Percentiles rank a stretch among this genome's conserved stretches.
These are phyloP conservation scores for Megacollybia marginata DNA, from an alignment of 768 basidiomycete genomes.

Conservation along the genomic window DNA sequence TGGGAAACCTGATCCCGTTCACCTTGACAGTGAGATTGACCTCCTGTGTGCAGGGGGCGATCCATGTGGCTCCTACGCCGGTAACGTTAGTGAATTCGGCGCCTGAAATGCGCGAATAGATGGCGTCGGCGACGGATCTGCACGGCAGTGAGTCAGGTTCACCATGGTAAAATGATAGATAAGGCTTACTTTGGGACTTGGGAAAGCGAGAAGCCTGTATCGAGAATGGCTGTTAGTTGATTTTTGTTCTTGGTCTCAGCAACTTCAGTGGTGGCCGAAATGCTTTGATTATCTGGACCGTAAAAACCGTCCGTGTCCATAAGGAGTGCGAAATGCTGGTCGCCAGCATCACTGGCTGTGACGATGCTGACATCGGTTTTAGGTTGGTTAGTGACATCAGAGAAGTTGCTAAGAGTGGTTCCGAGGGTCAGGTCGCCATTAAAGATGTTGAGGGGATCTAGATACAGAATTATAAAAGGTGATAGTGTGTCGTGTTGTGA, in stretches of 20 bases:
- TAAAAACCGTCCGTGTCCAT: conserved; percentile 57
- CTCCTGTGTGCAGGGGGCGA: conserved; percentile 54
- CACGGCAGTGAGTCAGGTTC: conserved; percentile 5
- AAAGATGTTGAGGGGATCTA: conserved; percentile 42
- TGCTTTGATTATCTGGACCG: conserved; percentile 49
- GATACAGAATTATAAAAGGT: background rate
- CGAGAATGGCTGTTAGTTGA: conserved; percentile 55
- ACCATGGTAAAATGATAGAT: conserved; percentile 1
- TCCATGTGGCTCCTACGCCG: conserved; percentile 43
- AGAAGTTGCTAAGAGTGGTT: conserved; percentile 43
- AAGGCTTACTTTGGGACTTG: conserved; percentile 45
- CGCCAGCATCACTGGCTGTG: conserved; percentile 19
- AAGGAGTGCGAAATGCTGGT: conserved; percentile 62
- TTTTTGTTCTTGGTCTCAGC: conserved; percentile 28
- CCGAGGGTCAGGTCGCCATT: conserved; percentile 61
- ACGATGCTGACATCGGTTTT: conserved; percentile 40
- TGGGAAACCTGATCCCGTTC: conserved; percentile 44
- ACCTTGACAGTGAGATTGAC: conserved; percentile 64
- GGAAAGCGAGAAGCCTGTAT: conserved; percentile 64
- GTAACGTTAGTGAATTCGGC: conserved; percentile 38
- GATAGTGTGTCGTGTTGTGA: background rate
- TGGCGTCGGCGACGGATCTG: conserved; percentile 47
- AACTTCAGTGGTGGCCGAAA: conserved; percentile 40
- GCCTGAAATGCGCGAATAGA: conserved; percentile 50
- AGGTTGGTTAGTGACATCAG: conserved; percentile 41